These are phyloP conservation scores for Pythium oligandrum DNA, from an alignment of 352 stramenopile genomes.

Conservation along the genomic window DNA sequence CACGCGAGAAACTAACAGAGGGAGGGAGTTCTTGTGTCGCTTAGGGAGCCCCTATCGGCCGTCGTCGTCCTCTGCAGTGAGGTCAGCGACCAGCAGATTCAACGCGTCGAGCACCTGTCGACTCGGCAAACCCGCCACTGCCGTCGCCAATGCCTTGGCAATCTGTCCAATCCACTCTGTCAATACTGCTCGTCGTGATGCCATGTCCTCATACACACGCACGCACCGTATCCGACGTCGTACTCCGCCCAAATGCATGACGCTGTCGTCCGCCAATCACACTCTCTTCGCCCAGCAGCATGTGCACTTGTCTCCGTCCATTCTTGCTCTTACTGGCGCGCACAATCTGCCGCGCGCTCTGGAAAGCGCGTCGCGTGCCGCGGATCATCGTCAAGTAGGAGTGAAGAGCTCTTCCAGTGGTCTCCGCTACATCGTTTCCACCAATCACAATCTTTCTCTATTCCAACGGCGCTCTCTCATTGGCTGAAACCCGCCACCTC, in stretches of 20 bases:
- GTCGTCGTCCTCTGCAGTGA: slow-evolving; percentile 60
- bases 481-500: slow-evolving; percentile 4
- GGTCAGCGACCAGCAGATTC: slow-evolving; percentile 26
- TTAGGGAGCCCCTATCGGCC: slow-evolving; percentile 49
- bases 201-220: not conserved
- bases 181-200: too few relatives aligned
- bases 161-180: slow-evolving; percentile 22
- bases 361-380: slow-evolving; percentile 39
- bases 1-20: too few relatives aligned
- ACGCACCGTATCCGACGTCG: slow-evolving; percentile 34
- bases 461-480: not conserved
- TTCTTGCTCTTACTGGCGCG: slow-evolving; percentile 33
- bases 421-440: too few relatives aligned
- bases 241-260: slow-evolving; percentile 38
- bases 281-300: slow-evolving; percentile 33
- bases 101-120: slow-evolving; percentile 40
- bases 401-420: too few relatives aligned
- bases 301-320: slow-evolving; percentile 14
- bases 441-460: too few relatives aligned
- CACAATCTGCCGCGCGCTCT: slow-evolving; percentile 45
- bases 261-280: slow-evolving; percentile 39
- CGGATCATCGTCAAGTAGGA: slow-evolving; percentile 33
- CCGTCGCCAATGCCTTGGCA: slow-evolving; percentile 31
- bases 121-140: slow-evolving; percentile 26
- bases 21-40: not conserved